Percentiles rank a stretch among this genome's conserved stretches.
phyloP scores from a whole-genome alignment of 2,329 filamentous ascomycete species.

The Sporothrix sp. region DNA sequence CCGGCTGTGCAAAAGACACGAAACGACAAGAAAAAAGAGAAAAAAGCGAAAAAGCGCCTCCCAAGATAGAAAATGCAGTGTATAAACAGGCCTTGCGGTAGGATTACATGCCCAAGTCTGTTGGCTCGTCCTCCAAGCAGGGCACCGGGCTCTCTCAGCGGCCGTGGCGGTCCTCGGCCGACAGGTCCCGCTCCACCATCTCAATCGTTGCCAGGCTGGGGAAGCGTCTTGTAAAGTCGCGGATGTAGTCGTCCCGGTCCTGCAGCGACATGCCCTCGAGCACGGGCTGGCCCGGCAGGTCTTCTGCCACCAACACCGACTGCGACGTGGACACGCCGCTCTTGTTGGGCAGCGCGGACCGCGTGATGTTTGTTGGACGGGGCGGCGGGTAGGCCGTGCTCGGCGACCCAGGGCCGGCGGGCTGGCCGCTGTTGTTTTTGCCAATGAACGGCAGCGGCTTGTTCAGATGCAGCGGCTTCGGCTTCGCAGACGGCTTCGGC shows the following conservation, averaged over 20 bases:
- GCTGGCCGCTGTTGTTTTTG: conserved; percentile 15
- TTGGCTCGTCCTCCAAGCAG: too few species aligned
- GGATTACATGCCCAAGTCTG: not conserved
- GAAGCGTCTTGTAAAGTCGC: conserved; percentile 72
- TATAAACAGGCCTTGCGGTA: not conserved
- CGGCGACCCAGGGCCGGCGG: conserved; percentile 34
- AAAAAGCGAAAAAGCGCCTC: not conserved
- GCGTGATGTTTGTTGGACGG: conserved; percentile 5
- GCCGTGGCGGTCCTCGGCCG: conserved; percentile 24
- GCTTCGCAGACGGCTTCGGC: conserved; percentile 44
- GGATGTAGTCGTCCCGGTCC: conserved; percentile 56
- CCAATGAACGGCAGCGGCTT: conserved; percentile 24
- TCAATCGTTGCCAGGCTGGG: conserved; percentile 78
- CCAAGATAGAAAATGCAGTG: not conserved
- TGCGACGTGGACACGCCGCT: conserved; percentile 8
- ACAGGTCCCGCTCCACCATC: conserved; percentile 66
- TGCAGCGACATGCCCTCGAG: conserved; percentile 43
- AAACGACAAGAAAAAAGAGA: not conserved
- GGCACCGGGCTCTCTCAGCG: too few species aligned
- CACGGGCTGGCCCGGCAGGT: conserved; percentile 38
- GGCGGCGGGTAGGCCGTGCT: conserved; percentile 20
- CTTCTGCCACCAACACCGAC: conserved; percentile 32
- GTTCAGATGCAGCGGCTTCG: conserved; percentile 53
- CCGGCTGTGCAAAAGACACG: not conserved
- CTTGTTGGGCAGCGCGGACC: conserved; percentile 12